Percentiles rank a stretch among this genome's conserved stretches.
Evolutionary conservation across 2,329 filamentous ascomycete genomes (phyloP).

Genomic region (Lasiodiplodia hormozganensis): DNA sequence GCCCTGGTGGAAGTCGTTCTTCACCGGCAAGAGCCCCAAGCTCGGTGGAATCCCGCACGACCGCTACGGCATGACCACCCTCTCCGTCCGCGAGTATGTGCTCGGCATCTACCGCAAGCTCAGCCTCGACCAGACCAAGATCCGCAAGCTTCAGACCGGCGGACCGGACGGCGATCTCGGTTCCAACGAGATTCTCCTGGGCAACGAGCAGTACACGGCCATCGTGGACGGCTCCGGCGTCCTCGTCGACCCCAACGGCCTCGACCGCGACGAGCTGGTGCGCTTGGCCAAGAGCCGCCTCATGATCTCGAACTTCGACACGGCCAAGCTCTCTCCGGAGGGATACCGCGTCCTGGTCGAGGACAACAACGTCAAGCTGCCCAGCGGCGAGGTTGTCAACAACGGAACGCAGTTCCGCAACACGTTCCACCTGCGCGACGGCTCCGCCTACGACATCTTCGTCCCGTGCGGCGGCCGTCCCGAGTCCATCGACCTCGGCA

Average conservation of each 20-base stretch:
- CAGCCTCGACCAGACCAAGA: conserved; percentile 81
- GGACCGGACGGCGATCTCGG: conserved; percentile 96
- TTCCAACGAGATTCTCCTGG: conserved; percentile 95
- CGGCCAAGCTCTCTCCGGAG: conserved; percentile 81
- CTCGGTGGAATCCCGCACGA: conserved; percentile 97
- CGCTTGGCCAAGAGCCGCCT: conserved; percentile 83
- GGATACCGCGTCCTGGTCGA: conserved; percentile 94
- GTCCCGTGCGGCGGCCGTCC: conserved; percentile 96
- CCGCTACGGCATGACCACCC: conserved; percentile 94
- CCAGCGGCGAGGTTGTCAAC: conserved; percentile 81
- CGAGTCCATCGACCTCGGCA: conserved; percentile 92
- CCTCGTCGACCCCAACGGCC: conserved; percentile 87
- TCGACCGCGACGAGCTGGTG: conserved; percentile 82
- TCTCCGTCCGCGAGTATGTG: conserved; percentile 95
- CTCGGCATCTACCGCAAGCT: conserved; percentile 97
- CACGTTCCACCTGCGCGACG: conserved; percentile 88
- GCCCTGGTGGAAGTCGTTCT: conserved; percentile 99
- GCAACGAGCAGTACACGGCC: conserved; percentile 93
- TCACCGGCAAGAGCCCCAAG: conserved; percentile 97
- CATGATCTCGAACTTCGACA: conserved; percentile 90
- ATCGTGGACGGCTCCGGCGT: conserved; percentile 98
- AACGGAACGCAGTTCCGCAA: conserved; percentile 98
- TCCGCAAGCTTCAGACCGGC: conserved; percentile 96
- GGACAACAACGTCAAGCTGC: conserved; percentile 86
- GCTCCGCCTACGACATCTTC: conserved; percentile 77